A percentile compares a stretch with the other conserved stretches of the same genome.
Conservation (phyloP, 805 yeast species). For the Saccharomycopsis synnaedendra region DNA sequence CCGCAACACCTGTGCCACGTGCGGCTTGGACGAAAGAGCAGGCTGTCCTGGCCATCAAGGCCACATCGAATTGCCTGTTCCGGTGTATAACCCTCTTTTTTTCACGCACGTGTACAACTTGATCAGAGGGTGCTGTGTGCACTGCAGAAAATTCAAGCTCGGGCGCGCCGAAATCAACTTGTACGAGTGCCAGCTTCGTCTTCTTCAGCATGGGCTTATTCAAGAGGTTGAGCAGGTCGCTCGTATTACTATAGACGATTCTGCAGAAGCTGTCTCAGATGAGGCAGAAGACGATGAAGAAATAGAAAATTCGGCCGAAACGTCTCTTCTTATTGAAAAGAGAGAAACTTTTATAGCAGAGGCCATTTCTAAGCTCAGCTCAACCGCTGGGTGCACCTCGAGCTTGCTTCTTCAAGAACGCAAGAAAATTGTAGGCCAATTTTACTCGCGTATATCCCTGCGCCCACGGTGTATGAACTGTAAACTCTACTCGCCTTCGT, state of each 20-base stretch:
- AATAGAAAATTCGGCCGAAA: conserved; percentile 25
- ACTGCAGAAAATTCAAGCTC: conserved; percentile 79
- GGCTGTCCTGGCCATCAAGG: conserved; percentile 98
- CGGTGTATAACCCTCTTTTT: conserved; percentile 90
- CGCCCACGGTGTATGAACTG: conserved; percentile 93
- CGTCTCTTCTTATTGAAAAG: conserved; percentile 36
- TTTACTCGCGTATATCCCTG: conserved; percentile 59
- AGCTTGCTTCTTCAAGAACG: conserved; percentile 85
- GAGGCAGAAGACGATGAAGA: conserved; percentile 24
- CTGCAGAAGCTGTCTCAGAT: conserved; percentile 32
- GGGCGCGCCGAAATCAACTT: conserved; percentile 60
- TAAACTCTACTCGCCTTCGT: conserved; percentile 88
- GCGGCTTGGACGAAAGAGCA: conserved; percentile 81
- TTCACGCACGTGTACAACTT: conserved; percentile 83
- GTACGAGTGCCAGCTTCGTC: conserved; percentile 62
- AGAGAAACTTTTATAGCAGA: conserved; percentile 64
- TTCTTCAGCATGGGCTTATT: conserved; percentile 82
- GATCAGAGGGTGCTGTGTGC: conserved; percentile 76
- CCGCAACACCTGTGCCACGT: conserved; percentile 81
- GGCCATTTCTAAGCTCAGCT: conserved; percentile 57
- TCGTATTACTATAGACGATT: conserved; percentile 35
- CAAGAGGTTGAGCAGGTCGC: conserved; percentile 70
- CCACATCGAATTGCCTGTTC: conserved; percentile 91
- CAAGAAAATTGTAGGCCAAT: conserved; percentile 58
- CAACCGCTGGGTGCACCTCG: conserved; percentile 26